Evolutionary conservation across 2,329 filamentous ascomycete genomes (phyloP).

Genomic region (Penicillium palitans): DNA sequence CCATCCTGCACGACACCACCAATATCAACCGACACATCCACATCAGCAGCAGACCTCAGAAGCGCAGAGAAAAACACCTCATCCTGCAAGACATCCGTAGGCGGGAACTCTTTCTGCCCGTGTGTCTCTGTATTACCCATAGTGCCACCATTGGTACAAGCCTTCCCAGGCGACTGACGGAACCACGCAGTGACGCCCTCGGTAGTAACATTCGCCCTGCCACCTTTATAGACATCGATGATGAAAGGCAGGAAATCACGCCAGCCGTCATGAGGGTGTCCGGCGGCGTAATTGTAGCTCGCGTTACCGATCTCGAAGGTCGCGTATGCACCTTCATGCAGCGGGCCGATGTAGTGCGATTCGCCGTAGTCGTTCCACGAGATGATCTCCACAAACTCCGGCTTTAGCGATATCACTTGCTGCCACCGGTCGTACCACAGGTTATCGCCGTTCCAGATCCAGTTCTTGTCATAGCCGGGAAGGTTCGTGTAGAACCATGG

Average conservation of each 20-base stretch:
- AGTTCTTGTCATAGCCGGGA: constrained; percentile 59
- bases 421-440: constrained; percentile 63
- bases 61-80: constrained; percentile 8
- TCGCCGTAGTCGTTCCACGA: constrained; percentile 55
- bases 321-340: constrained; percentile 9
- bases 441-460: constrained; percentile 63
- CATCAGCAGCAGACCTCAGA: background rate
- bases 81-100: constrained; percentile 5
- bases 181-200: constrained; percentile 10
- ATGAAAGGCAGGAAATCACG: constrained; percentile 5
- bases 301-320: constrained; percentile 10
- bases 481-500: constrained; percentile 61
- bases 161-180: constrained; percentile 2
- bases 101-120: background rate
- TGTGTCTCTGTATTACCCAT: constrained; percentile 8
- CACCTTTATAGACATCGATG: constrained; percentile 3
- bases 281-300: constrained; percentile 9
- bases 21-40: constrained; percentile 3
- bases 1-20: background rate
- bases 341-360: constrained; percentile 33
- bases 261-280: constrained; percentile 11
- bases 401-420: constrained; percentile 38
- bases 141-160: constrained; percentile 5
- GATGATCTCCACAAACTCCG: constrained; percentile 12
- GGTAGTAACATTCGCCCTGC: background rate